Conservation (phyloP, 768 basidiomycete species). For the Hygrophorus pudorinus region DNA sequence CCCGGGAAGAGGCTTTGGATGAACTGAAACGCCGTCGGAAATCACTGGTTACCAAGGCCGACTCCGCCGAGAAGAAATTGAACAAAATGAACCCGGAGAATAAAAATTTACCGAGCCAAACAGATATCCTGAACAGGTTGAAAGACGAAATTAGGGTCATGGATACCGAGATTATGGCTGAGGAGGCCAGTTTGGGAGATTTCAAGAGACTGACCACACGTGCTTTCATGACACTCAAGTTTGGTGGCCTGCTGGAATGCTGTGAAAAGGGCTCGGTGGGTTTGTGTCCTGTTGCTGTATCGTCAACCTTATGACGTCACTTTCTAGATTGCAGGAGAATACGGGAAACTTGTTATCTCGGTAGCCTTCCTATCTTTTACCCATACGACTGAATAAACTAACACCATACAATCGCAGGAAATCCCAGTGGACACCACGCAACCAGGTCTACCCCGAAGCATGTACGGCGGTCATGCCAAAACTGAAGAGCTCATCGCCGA, state of each 20-base stretch:
- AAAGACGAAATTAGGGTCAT: slow-evolving; percentile 68
- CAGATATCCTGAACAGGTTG: slow-evolving; percentile 57
- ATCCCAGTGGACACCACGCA: slow-evolving; percentile 74
- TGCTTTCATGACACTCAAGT: slow-evolving; percentile 74
- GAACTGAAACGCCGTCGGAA: slow-evolving; percentile 65
- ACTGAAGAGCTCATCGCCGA: slow-evolving; percentile 56
- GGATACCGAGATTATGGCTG: slow-evolving; percentile 76
- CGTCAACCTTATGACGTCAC: neutral
- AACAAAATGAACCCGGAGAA: slow-evolving; percentile 85
- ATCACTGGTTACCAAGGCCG: slow-evolving; percentile 57
- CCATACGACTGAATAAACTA: neutral
- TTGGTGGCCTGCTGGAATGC: slow-evolving; percentile 76
- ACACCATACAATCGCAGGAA: slow-evolving; percentile 33
- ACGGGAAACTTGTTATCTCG: slow-evolving; percentile 40
- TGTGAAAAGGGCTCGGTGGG: slow-evolving; percentile 68
- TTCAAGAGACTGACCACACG: slow-evolving; percentile 67
- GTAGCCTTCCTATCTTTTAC: slow-evolving; percentile 17
- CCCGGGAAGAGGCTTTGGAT: slow-evolving; percentile 76
- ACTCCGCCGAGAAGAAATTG: slow-evolving; percentile 80
- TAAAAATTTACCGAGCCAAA: slow-evolving; percentile 71
- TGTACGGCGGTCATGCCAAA: slow-evolving; percentile 60
- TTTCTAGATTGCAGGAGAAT: slow-evolving; percentile 41
- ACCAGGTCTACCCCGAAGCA: slow-evolving; percentile 65
- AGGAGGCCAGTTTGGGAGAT: slow-evolving; percentile 74
- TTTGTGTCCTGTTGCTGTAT: slow-evolving; percentile 2